Conservation (phyloP, 768 basidiomycete genomes). For the Sutorius australiensis region DNA sequence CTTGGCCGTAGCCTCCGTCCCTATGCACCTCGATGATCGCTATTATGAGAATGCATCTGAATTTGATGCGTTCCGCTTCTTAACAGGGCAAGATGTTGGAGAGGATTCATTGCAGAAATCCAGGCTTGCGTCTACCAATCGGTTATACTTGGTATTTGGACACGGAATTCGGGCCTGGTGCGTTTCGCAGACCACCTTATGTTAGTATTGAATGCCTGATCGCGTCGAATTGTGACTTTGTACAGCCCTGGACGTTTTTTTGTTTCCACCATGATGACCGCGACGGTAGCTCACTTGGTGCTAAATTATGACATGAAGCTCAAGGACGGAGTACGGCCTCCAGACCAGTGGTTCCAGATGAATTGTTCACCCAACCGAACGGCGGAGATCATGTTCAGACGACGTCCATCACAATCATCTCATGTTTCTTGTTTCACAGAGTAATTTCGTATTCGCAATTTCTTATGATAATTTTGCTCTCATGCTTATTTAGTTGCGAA, state of each 20-base stretch:
- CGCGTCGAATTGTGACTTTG: background rate
- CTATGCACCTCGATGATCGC: constrained; percentile 39
- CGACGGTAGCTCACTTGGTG: constrained; percentile 39
- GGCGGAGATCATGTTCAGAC: constrained; percentile 38
- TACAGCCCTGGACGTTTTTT: constrained; percentile 43
- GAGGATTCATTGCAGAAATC: constrained; percentile 24
- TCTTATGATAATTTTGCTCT: constrained; percentile 8
- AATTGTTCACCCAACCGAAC: constrained; percentile 35
- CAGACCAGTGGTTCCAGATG: constrained; percentile 34
- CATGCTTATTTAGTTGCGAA: constrained; percentile 7
- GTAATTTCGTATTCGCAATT: constrained; percentile 10
- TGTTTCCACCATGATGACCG: constrained; percentile 37
- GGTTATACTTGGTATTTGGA: constrained; percentile 36
- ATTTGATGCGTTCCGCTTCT: constrained; percentile 43
- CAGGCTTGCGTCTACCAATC: constrained; percentile 29
- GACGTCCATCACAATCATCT: constrained; percentile 17
- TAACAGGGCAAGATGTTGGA: constrained; percentile 22
- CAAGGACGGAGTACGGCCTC: constrained; percentile 34
- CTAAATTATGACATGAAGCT: constrained; percentile 39
- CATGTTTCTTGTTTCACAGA: constrained; percentile 5
- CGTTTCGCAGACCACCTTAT: constrained; percentile 10
- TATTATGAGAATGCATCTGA: constrained; percentile 40
- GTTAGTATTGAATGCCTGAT: constrained; percentile 4
- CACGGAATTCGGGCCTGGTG: constrained; percentile 35
- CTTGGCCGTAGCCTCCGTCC: constrained; percentile 29